Conservation (phyloP, 352 stramenopile species). For the Peronosclerospora sorghi region DNA sequence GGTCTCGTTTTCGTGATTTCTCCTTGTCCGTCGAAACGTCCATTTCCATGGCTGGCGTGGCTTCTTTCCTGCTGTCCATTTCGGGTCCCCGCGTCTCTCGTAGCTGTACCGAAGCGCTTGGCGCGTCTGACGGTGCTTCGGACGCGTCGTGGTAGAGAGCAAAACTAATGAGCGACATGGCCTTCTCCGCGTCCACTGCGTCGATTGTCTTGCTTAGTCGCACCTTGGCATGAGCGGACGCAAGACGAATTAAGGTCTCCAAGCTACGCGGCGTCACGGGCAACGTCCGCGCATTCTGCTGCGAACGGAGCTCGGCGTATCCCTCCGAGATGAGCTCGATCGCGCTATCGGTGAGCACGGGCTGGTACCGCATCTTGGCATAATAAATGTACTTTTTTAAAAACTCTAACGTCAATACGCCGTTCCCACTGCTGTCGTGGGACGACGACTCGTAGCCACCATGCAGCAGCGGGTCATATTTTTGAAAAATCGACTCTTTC, state of each 20-base stretch:
- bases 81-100: constrained; percentile 9
- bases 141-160: constrained; percentile 94
- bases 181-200: constrained; percentile 71
- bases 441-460: constrained; percentile 52
- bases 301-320: constrained; percentile 95
- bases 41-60: constrained; percentile 23
- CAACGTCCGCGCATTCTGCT: constrained; percentile 89
- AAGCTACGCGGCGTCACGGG: constrained; percentile 97
- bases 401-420: constrained; percentile 92
- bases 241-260: constrained; percentile 99
- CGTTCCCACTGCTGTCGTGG: constrained; percentile 38
- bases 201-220: constrained; percentile 86
- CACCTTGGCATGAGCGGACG: constrained; percentile 95
- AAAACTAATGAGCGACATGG: constrained; percentile 96
- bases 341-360: constrained; percentile 70
- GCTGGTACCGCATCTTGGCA: constrained; percentile 91
- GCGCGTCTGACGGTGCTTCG: constrained; percentile 23
- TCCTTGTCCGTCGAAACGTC: constrained; percentile 11
- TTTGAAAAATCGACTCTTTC: constrained; percentile 84
- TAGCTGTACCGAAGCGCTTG: too few relatives aligned
- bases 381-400: constrained; percentile 99
- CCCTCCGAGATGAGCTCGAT: constrained; percentile 93
- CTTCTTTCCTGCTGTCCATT: constrained; percentile 10
- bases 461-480: constrained; percentile 84
- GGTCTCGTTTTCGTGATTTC: constrained; percentile 56